Conservation (phyloP, 257 asterid genomes). For the Solanum rostratum region DNA sequence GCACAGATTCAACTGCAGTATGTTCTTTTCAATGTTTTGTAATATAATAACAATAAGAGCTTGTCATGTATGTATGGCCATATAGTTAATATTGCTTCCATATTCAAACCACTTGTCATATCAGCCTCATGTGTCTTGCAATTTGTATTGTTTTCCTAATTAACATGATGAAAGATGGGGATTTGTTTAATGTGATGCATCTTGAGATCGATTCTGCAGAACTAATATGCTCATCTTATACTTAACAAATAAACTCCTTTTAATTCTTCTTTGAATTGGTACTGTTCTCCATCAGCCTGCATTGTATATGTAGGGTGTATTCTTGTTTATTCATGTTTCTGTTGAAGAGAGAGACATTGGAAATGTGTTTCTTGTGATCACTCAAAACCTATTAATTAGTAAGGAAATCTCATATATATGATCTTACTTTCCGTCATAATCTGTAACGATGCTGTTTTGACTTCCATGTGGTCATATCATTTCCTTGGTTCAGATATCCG, state of each 20-base stretch:
- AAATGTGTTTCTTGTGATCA: not conserved
- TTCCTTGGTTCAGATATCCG: conserved; percentile 37
- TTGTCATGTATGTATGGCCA: not conserved
- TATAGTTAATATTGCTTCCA: not conserved
- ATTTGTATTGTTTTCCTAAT: not conserved
- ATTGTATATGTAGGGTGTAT: not conserved
- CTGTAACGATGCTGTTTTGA: not conserved
- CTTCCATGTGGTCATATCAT: not conserved
- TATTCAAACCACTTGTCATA: not conserved
- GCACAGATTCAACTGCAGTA: conserved; percentile 84
- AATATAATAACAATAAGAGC: not conserved
- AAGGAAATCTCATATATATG: not conserved
- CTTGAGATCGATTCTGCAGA: not conserved
- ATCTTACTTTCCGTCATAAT: not conserved
- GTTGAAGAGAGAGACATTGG: not conserved
- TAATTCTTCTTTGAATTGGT: not conserved
- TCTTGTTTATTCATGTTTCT: not conserved
- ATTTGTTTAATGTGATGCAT: not conserved
- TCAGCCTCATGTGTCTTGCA: not conserved
- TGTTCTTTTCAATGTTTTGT: not conserved
- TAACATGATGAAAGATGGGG: not conserved
- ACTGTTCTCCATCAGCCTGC: not conserved
- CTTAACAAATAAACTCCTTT: not conserved
- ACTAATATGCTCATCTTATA: not conserved
- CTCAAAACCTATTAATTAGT: not conserved